These are phyloP conservation scores for Metschnikowia gruessii DNA, from an alignment of 805 yeast genomes.

Conservation along the genomic window DNA sequence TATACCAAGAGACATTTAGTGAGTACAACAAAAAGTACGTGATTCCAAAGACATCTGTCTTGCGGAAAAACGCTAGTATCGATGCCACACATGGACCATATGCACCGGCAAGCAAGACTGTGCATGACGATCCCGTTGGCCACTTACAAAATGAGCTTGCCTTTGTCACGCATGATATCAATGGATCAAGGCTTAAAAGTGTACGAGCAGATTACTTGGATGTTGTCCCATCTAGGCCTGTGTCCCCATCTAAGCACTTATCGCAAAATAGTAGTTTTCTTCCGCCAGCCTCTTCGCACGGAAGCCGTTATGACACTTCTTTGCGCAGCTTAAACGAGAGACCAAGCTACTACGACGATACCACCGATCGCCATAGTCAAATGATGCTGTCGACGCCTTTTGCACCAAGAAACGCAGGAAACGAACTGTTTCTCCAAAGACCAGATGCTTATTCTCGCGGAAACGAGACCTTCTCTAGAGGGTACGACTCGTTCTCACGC, in stretches of 20 bases:
- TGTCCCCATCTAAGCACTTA: slow-evolving; percentile 14
- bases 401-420: slow-evolving; percentile 9
- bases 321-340: slow-evolving; percentile 7
- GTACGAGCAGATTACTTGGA: slow-evolving; percentile 17
- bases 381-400: slow-evolving; percentile 21
- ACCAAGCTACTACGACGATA: slow-evolving; percentile 11
- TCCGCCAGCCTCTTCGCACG: slow-evolving; percentile 2
- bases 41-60: slow-evolving; percentile 51
- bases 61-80: slow-evolving; percentile 56
- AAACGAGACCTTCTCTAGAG: slow-evolving; percentile 15
- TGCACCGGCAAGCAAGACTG: slow-evolving; percentile 26
- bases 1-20: slow-evolving; percentile 56
- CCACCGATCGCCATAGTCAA: slow-evolving; percentile 9
- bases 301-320: slow-evolving; percentile 5
- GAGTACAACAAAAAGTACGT: slow-evolving; percentile 66
- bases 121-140: slow-evolving; percentile 21
- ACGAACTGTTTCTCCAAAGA: slow-evolving; percentile 15
- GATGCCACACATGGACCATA: slow-evolving; percentile 50
- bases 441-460: slow-evolving; percentile 11
- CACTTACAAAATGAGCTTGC: slow-evolving; percentile 30
- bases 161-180: slow-evolving; percentile 51
- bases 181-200: slow-evolving; percentile 29
- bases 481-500: slow-evolving; percentile 14
- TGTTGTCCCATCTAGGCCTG: slow-evolving; percentile 9
- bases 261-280: slow-evolving; percentile 3